Conservation (phyloP, 2,329 filamentous ascomycete species). For the Exophiala mesophila region DNA sequence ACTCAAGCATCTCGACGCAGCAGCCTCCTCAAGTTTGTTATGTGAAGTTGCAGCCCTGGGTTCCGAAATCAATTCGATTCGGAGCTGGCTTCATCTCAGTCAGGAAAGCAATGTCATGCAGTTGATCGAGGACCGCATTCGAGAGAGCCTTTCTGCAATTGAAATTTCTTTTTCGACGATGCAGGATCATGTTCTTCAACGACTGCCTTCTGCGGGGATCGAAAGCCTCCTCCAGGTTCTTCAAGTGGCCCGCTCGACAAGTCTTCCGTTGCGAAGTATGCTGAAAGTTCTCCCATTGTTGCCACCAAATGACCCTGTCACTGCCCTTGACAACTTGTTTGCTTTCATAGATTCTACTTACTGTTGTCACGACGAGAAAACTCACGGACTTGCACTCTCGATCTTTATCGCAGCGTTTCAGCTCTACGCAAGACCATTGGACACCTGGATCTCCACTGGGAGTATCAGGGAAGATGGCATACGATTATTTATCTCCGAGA, state of each 20-base stretch:
- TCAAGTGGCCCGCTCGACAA: constrained; percentile 3
- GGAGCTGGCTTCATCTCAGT: constrained; percentile 13
- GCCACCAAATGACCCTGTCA: constrained; percentile 7
- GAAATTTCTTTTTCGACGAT: constrained; percentile 7
- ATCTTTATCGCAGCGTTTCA: constrained; percentile 14
- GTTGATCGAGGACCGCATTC: constrained; percentile 13
- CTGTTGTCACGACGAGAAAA: constrained; percentile 5
- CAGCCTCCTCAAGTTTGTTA: constrained; percentile 19
- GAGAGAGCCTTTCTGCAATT: constrained; percentile 7
- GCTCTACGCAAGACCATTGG: constrained; percentile 15
- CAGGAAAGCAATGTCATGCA: constrained; percentile 14
- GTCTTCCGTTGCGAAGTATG: constrained; percentile 5
- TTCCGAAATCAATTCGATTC: constrained; percentile 9
- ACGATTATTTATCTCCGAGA: constrained; percentile 15
- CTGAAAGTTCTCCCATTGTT: constrained; percentile 3
- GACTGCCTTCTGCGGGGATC: constrained; percentile 7
- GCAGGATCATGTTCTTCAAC: constrained; percentile 10
- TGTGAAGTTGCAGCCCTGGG: constrained; percentile 7
- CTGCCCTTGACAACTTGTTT: constrained; percentile 11
- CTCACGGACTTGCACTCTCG: constrained; percentile 9
- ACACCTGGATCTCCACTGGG: constrained; percentile 16
- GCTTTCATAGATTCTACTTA: constrained; percentile 10
- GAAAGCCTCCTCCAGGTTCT: constrained; percentile 15
- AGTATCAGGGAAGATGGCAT: constrained; percentile 1
- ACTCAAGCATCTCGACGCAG: constrained; percentile 17